Conservation (phyloP, 371 early-diverging fungal species). For the Rhizopus delemar region DNA sequence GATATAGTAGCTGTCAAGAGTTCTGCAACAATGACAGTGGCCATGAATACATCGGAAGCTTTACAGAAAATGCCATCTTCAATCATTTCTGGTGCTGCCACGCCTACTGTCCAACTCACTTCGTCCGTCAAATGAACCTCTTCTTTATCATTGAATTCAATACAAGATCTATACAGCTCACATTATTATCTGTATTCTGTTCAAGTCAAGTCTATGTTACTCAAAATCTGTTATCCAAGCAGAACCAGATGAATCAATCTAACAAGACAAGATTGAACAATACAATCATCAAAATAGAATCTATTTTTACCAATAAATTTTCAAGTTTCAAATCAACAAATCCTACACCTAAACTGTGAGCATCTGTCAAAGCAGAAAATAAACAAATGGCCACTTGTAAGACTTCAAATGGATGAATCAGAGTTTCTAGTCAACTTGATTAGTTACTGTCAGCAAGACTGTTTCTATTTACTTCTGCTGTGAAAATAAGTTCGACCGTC, state of each 20-base stretch:
- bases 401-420: conserved; percentile 28
- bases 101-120: conserved; percentile 37
- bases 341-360: conserved; percentile 33
- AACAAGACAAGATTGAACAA: not conserved
- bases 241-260: conserved; percentile 33
- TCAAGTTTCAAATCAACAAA: conserved; percentile 45
- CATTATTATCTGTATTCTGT: not conserved
- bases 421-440: conserved; percentile 4
- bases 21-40: conserved; percentile 33
- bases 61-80: conserved; percentile 19
- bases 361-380: conserved; percentile 36
- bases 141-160: conserved; percentile 20
- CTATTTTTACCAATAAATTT: conserved; percentile 31
- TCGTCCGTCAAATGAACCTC: conserved; percentile 9
- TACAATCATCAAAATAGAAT: not conserved
- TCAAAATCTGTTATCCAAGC: conserved; percentile 46
- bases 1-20: conserved; percentile 25
- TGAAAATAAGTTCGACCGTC: conserved; percentile 36
- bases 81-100: conserved; percentile 45
- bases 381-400: conserved; percentile 32
- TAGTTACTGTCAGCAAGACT: too few relatives aligned
- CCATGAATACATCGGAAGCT: conserved; percentile 46
- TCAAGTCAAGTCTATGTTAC: conserved; percentile 7
- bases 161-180: conserved; percentile 28
- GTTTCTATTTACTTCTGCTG: conserved; percentile 18